A percentile compares a stretch with the other conserved stretches of the same genome.
Evolutionary conservation across 169 alveolate genomes (phyloP).

Genomic region (Cryptosporidium viatorum): DNA sequence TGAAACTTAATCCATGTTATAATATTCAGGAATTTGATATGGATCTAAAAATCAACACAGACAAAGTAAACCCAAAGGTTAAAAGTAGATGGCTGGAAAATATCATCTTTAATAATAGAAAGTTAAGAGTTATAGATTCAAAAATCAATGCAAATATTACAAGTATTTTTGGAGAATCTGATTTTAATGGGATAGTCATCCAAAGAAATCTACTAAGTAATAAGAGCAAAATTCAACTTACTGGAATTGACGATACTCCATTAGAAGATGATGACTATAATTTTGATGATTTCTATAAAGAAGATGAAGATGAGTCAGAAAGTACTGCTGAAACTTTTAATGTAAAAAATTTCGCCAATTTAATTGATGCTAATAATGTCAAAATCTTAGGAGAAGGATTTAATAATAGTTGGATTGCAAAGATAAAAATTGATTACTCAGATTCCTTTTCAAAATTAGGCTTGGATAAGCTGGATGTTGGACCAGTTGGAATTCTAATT

Average conservation of each 20-base stretch:
- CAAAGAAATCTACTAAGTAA: not conserved
- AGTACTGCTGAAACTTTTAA: slow-evolving; percentile 12
- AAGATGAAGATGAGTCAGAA: slow-evolving; percentile 15
- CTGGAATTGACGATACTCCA: not conserved
- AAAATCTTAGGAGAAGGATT: slow-evolving; percentile 63
- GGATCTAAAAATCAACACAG: slow-evolving; percentile 35
- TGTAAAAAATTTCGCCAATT: slow-evolving; percentile 8
- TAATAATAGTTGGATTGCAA: slow-evolving; percentile 62
- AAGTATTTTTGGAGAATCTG: slow-evolving; percentile 48
- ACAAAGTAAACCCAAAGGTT: slow-evolving; percentile 6
- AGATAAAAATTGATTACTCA: slow-evolving; percentile 6
- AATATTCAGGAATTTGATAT: slow-evolving; percentile 49
- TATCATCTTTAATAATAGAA: slow-evolving; percentile 6
- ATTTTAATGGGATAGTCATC: slow-evolving; percentile 14
- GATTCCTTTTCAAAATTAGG: slow-evolving; percentile 13
- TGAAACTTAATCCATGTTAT: slow-evolving; percentile 26
- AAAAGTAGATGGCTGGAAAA: slow-evolving; percentile 48
- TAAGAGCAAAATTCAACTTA: slow-evolving; percentile 7
- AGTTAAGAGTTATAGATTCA: slow-evolving; percentile 9
- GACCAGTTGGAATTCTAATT: slow-evolving; percentile 43
- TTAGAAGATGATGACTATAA: slow-evolving; percentile 53
- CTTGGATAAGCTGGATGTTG: slow-evolving; percentile 36
- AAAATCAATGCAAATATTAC: not conserved
- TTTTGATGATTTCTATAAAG: slow-evolving; percentile 61
- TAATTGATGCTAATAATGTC: slow-evolving; percentile 14